These are phyloP conservation scores for Eremochloa ophiuroides DNA, from an alignment of 176 grass and related monocot species.

Conservation along the genomic window DNA sequence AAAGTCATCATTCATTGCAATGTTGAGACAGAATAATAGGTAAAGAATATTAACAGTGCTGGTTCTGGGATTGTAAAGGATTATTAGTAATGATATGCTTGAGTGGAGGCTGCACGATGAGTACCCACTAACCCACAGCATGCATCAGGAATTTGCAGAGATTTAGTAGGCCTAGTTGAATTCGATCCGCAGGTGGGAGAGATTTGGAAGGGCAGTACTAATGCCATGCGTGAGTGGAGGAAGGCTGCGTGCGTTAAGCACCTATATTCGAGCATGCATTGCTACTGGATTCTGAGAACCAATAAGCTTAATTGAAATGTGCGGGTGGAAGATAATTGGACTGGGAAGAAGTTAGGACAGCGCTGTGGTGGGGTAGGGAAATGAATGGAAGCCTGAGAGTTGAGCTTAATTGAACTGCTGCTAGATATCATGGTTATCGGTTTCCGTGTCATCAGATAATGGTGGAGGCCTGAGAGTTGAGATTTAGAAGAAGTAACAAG, in stretches of 20 bases:
- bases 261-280: too few species aligned
- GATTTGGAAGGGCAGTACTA: too few species aligned
- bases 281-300: too few species aligned
- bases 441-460: too few species aligned
- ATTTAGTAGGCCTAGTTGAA: not conserved
- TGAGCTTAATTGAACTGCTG: too few species aligned
- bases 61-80: not conserved
- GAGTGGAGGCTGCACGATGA: not conserved
- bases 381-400: too few species aligned
- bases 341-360: not conserved
- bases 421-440: too few species aligned
- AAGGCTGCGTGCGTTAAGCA: too few species aligned
- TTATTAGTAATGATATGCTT: not conserved
- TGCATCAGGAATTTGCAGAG: not conserved
- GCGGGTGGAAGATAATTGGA: not conserved
- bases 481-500: not conserved
- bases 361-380: too few species aligned
- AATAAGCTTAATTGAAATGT: too few species aligned
- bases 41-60: not conserved
- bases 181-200: too few species aligned
- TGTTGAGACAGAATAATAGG: not conserved
- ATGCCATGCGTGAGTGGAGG: too few species aligned
- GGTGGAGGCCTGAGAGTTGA: not conserved
- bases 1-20: not conserved
- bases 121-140: not conserved